Base-by-base conservation (phyloP, 2,329 filamentous ascomycete genomes). In the Cryphonectria parasitica region DNA sequence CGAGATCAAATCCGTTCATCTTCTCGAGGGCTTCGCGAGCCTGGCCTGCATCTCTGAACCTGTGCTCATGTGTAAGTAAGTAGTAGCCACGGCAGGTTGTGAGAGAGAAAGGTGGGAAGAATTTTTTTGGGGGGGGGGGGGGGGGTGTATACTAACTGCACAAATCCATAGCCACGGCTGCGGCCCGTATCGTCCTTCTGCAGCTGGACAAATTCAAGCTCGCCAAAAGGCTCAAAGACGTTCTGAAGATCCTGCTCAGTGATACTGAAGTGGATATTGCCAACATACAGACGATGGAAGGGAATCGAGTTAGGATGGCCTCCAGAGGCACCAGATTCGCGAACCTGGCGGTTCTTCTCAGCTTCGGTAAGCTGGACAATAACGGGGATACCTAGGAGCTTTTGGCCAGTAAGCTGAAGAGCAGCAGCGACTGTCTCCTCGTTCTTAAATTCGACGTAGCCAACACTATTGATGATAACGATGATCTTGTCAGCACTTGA, bases 211-310 rank as follows among this genome's bases (percentile, higher is more conserved):
- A 98, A 98, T 80, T 98, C 96, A 71, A 99, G 91, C 83, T 97
- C 95, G 77, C 96, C 96, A 82, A 98, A 99, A 1, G 96, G 95
- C 83, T 97, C 94, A 81, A 99, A 99, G 73, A 99, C 94, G 80
- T 95, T 94, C 86, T 95, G 92, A 75, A 99, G 86, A 83, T 99
- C 97, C 80, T 91, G 90, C 83, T 99, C 96, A 79, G 94, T 98
- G 80, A 99, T 97, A 80, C 94, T 98, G 88, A 99, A 99, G 85
- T 99, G 96, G 76, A 99, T 98, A 81, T 99, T 99, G 82, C 96
- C 96, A 76, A 99, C 95, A 82, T 98, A 99, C 72, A 99, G 91
- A 76, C 97, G 93, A 83, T 99, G 96, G 85, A 98, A 98, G 34
- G 96, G 96, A 71, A 97, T 91, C 73, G 93, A 92, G 79, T 95